Evolutionary conservation across 1,284 basidiomycete genomes (phyloP), one percentile per base, ranked within the genome.

Genomic region (Boletus sp.): DNA sequence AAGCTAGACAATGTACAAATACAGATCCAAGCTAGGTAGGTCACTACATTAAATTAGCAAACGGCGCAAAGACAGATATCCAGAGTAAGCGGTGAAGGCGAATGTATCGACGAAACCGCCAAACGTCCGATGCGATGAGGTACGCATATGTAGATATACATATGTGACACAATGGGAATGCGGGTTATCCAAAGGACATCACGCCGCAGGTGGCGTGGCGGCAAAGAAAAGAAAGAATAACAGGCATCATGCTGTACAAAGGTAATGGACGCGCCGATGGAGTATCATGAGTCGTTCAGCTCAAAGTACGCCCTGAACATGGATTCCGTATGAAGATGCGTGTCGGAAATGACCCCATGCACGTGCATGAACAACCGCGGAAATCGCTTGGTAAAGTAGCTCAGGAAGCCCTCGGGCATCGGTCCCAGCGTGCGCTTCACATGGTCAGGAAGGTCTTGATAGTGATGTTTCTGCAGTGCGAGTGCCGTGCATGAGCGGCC

Each of bases 381-480:
- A 71, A 89, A 99, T n/a, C 93, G 82, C 34, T 81, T 76, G 1
- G 93, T 96, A 65, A 98, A 99, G 69, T 98, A 99, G 4, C 76
- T 72, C 48, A 99, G 70, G 73, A 93, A 99, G 10, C 94, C 94
- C 53, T 90, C 86, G 0, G 96, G 95, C 74, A 98, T 84, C 5
- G 86, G 73, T 8, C 94, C 94, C 12, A 97, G 75, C 65, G 89
- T 83, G 48, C 86, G 80, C 65, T 92, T 93, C 34, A 94, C 88
- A 51, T 86, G 83, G 47, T 93, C 89, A 2, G 94, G 94, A 17
- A 97, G 72, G 66, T 95, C 93, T 71, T 98, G 95, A 64, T 96
- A 98, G 66, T 99, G 95, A 59, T 99, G 89, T 88, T 95, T 97
- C 93, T 94, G 61, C 30, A 8, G 9, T 14, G 27, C 19, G 13